Percentiles rank a stretch among this genome's conserved stretches.
Evolutionary conservation across 768 basidiomycete species (phyloP).

Genomic region (Scleroderma bovista): DNA sequence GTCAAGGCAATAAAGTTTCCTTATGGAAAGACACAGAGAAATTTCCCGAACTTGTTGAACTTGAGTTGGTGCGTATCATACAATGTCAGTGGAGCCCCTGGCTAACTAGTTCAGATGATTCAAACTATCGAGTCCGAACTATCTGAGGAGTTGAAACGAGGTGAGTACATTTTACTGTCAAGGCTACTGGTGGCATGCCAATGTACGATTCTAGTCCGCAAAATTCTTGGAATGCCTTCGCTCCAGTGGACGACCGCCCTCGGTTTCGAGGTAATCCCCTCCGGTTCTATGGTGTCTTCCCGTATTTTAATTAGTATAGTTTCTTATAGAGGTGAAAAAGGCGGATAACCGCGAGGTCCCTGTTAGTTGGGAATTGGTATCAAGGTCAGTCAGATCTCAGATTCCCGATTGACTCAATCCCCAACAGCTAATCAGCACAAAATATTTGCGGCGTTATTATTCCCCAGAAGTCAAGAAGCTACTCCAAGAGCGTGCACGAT

Average conservation of each 20-base stretch:
- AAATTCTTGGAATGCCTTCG: conserved; percentile 63
- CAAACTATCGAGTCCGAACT: conserved; percentile 66
- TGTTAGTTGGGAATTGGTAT: conserved; percentile 57
- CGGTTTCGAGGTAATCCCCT: conserved; percentile 59
- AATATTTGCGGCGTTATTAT: conserved; percentile 64
- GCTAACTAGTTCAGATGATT: conserved; percentile 45
- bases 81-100: neutral
- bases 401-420: neutral
- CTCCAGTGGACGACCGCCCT: conserved; percentile 62
- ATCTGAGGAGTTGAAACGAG: conserved; percentile 61
- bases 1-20: conserved; percentile 57
- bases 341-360: conserved; percentile 43
- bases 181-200: neutral
- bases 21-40: conserved; percentile 61
- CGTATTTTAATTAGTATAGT: conserved; percentile 30
- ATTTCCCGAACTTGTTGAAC: conserved; percentile 52
- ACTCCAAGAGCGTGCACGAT: conserved; percentile 68
- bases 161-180: conserved; percentile 31
- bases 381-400: conserved; percentile 40
- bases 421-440: conserved; percentile 49
- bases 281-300: neutral
- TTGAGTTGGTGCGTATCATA: conserved; percentile 48
- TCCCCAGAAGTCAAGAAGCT: conserved; percentile 60
- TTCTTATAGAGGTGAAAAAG: conserved; percentile 72
- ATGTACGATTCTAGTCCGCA: conserved; percentile 49